A percentile compares a stretch with the other conserved stretches of the same genome.
These are phyloP conservation scores for Dichomitus squalens DNA, from an alignment of 1,284 basidiomycete genomes.

Conservation along the genomic window DNA sequence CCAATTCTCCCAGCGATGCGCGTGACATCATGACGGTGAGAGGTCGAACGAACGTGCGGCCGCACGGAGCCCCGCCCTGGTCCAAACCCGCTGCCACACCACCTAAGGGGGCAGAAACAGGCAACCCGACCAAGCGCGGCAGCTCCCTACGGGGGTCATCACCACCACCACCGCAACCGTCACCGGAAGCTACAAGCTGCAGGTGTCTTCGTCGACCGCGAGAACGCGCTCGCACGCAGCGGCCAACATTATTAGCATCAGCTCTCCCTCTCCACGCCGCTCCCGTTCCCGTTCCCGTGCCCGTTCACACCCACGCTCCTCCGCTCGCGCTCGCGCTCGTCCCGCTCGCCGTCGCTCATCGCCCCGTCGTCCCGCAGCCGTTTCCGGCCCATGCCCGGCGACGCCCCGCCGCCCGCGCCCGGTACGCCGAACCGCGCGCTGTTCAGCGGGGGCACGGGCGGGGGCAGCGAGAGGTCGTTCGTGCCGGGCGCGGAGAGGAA, in stretches of 20 bases:
- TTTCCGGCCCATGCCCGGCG: constrained; percentile 26
- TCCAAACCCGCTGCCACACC: not conserved
- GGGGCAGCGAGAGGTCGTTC: constrained; percentile 18
- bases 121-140: constrained; percentile 7
- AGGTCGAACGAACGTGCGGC: not conserved
- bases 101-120: not conserved
- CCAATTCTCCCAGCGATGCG: no score
- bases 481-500: constrained; percentile 22
- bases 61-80: constrained; percentile 10
- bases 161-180: not conserved
- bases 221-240: not conserved
- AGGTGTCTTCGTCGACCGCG: no score
- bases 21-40: no score
- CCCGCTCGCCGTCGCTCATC: constrained; percentile 7
- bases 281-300: constrained; percentile 9
- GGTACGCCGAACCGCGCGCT: constrained; percentile 22
- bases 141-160: not conserved
- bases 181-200: no score
- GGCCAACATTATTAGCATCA: constrained; percentile 1
- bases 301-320: constrained; percentile 3
- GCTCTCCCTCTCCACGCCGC: constrained; percentile 2
- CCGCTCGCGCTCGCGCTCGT: constrained; percentile 16
- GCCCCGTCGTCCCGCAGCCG: constrained; percentile 25
- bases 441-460: constrained; percentile 27
- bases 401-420: no score